Conservation (phyloP, 2,329 filamentous ascomycete genomes). For the Fusarium hostae region DNA sequence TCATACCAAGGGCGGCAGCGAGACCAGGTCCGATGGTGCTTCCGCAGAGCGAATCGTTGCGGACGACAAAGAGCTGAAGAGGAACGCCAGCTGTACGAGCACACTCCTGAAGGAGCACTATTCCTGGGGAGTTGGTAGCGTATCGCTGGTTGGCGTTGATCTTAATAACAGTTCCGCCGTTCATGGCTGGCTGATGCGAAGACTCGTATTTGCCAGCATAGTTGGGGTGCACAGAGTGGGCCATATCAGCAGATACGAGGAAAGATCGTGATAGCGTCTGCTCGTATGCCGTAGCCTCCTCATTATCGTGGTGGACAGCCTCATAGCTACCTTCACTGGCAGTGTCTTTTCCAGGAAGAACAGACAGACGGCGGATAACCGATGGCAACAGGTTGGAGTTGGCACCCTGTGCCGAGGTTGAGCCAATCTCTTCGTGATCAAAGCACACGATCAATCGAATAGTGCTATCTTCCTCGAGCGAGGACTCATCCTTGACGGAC, state of each 20-base stretch:
- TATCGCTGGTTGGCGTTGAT: slow-evolving; percentile 98
- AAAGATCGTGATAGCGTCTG: slow-evolving; percentile 92
- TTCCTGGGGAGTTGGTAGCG: slow-evolving; percentile 94
- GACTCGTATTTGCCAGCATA: slow-evolving; percentile 91
- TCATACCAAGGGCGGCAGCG: slow-evolving; percentile 83
- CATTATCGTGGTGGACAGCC: slow-evolving; percentile 66
- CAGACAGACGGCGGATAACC: slow-evolving; percentile 86
- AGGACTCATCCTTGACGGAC: slow-evolving; percentile 72
- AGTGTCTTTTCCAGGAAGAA: slow-evolving; percentile 75
- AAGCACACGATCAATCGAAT: slow-evolving; percentile 96
- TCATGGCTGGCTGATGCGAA: slow-evolving; percentile 93
- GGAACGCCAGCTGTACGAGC: slow-evolving; percentile 81
- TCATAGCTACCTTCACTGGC: slow-evolving; percentile 73
- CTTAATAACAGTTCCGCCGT: slow-evolving; percentile 96
- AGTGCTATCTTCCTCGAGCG: slow-evolving; percentile 78
- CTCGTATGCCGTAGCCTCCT: slow-evolving; percentile 85
- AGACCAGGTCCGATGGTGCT: slow-evolving; percentile 99
- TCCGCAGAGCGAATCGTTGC: slow-evolving; percentile 94
- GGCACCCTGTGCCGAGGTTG: slow-evolving; percentile 90
- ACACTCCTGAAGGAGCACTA: slow-evolving; percentile 90
- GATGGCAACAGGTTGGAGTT: slow-evolving; percentile 91
- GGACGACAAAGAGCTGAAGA: slow-evolving; percentile 93
- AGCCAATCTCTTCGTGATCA: slow-evolving; percentile 98
- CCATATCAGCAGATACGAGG: slow-evolving; percentile 97
- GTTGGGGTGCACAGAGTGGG: slow-evolving; percentile 95